Conservation (phyloP, 257 asterid species). For the Euphrasia confusa region DNA sequence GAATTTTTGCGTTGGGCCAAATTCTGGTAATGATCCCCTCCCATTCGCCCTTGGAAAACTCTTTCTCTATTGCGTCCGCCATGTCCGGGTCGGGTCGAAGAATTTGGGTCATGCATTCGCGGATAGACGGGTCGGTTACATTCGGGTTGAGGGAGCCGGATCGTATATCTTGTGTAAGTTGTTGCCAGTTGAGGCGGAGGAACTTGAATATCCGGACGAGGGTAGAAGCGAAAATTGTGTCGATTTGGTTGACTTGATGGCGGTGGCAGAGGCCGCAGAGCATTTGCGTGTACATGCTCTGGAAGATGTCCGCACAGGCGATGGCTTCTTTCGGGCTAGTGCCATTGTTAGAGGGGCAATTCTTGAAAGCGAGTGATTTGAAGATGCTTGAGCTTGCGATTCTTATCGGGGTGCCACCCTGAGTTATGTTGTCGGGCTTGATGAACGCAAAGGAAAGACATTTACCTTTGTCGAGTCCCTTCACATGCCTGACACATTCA, state of each 20-base stretch:
- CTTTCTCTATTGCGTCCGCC: conserved; percentile 26
- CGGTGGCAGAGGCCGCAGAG: conserved; percentile 24
- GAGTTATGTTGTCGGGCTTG: conserved; percentile 23
- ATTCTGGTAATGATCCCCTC: conserved; percentile 32
- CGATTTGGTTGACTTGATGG: conserved; percentile 27
- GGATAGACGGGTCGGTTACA: conserved; percentile 21
- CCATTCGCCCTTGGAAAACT: conserved; percentile 28
- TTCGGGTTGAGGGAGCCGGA: conserved; percentile 23
- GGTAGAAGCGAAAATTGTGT: conserved; percentile 23
- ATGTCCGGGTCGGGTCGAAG: conserved; percentile 27
- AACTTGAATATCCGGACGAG: conserved; percentile 23
- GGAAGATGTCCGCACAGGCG: conserved; percentile 24
- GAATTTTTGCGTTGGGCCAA: conserved; percentile 40
- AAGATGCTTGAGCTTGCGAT: conserved; percentile 18
- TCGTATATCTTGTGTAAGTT: conserved; percentile 25
- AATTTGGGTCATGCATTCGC: conserved; percentile 24
- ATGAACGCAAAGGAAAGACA: conserved; percentile 22
- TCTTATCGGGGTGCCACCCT: conserved; percentile 21
- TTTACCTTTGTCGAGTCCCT: conserved; percentile 27
- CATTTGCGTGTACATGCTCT: conserved; percentile 25
- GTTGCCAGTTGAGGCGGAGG: conserved; percentile 30
- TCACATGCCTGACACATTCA: conserved; percentile 9
- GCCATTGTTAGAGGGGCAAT: conserved; percentile 7
- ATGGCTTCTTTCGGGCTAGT: conserved; percentile 29
- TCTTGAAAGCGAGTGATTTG: conserved; percentile 23